Conservation (phyloP, 108 stramenopile genomes). For the Schizochytrium sp. region DNA sequence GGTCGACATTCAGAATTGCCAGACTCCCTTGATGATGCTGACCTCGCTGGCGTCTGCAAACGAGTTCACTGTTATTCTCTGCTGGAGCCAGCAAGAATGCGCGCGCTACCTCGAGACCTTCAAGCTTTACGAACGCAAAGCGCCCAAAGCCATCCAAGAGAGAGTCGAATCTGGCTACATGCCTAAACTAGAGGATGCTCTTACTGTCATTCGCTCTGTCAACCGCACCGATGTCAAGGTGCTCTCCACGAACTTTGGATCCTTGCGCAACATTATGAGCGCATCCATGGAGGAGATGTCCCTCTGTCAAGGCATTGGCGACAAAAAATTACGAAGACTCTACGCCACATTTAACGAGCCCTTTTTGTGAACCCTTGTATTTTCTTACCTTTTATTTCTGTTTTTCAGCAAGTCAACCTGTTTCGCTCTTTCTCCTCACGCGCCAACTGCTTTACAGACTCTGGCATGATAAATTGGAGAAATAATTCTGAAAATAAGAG, state of each 20-base stretch:
- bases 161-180: background rate
- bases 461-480: too few species aligned
- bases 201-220: background rate
- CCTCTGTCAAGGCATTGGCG: background rate
- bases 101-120: background rate
- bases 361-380: background rate
- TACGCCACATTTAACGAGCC: background rate
- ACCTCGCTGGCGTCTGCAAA: constrained; percentile 15
- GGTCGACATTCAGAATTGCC: background rate
- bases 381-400: too few species aligned
- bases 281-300: constrained; percentile 1
- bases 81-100: constrained; percentile 7
- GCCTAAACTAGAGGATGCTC: background rate
- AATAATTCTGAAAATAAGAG: too few species aligned
- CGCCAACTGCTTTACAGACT: too few species aligned
- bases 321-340: background rate
- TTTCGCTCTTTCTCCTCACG: too few species aligned
- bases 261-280: background rate
- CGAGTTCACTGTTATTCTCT: constrained; percentile 6
- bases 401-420: too few species aligned
- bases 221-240: constrained; percentile 12
- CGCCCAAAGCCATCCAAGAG: background rate
- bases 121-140: background rate
- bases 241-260: background rate
- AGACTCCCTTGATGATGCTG: background rate